Base-by-base conservation (phyloP, 2,329 filamentous ascomycete species). In the Decorospora gaudefroyi region DNA sequence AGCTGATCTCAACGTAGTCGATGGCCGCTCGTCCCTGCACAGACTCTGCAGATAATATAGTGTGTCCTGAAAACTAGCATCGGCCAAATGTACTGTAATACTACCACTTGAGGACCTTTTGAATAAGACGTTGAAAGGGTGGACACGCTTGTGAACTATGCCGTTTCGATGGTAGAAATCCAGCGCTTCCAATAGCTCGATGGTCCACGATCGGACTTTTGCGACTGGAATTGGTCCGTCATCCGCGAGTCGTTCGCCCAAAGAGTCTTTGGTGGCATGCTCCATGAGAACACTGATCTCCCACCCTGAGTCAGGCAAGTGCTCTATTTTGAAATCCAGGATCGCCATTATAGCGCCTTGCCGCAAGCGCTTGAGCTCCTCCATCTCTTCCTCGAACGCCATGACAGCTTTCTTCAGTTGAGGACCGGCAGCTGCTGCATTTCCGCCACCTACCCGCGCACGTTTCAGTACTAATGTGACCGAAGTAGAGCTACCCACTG, bases 191-290 rank as follows among this genome's bases (percentile, higher is more conserved):
- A 99, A 80, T 12, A 99, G 77, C 61, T 96, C 90, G 46, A 91
- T 84, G n/a, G 90, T 93, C 86, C 90, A 97, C 16, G 88, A 85
- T 39, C 90, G 86, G 30, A 91, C 85, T 65, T 86, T 91, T 52
- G 82, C 81, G 37, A 88, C 80, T 28, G 86, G 82, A 36, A 96
- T 74, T 19, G 81, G 81, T 4, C 87, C 89, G 28, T 90, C 83
- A 48, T 92, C 81, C 43, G 92, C 86, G 19, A 99, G 77, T 13
- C 95, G 77, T 59, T 96, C 90, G 18, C 86, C 82, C 10, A 99
- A 74, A 0, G 91, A 88, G 0, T 90, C 90, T 67, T 88, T 90
- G 38, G 90, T 86, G 8, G 88, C 87, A 59, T 88, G 80, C 33
- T 91, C 87, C 28, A 81, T 85, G 15, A 96, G 76, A 3, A 93